phyloP scores from a whole-genome alignment of 2,329 filamentous ascomycete genomes.

The Xylaria sp. region DNA sequence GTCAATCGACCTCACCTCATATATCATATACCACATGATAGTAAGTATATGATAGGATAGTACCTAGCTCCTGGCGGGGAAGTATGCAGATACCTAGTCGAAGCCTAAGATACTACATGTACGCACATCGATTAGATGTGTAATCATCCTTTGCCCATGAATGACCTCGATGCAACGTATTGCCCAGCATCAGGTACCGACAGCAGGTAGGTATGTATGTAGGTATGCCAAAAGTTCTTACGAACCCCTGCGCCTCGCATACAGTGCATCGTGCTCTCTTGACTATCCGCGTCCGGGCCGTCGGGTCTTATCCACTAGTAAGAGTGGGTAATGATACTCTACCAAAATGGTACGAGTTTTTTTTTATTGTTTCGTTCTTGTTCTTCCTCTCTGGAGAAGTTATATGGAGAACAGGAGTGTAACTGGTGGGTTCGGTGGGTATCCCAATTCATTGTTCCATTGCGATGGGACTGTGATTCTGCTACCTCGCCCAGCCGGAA shows the following conservation, averaged over 20 bases:
- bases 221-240: conserved; percentile 1
- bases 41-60: too few species aligned
- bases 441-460: neutral
- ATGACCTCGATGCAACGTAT: conserved; percentile 27
- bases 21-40: too few species aligned
- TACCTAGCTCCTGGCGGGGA: neutral
- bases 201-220: neutral
- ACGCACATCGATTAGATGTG: neutral
- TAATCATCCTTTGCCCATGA: neutral
- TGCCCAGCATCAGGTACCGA: too few species aligned
- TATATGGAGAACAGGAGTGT: neutral
- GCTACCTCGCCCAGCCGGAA: neutral
- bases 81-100: neutral
- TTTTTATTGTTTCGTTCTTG: neutral
- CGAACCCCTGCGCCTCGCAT: conserved; percentile 20
- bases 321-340: too few species aligned
- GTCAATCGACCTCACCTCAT: too few species aligned
- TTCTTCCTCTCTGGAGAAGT: neutral
- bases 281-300: conserved; percentile 11
- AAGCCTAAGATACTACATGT: too few species aligned
- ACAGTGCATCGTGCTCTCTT: neutral
- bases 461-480: neutral
- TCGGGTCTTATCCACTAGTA: conserved; percentile 5
- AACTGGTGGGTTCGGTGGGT: too few species aligned
- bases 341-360: neutral